Conservation (phyloP, 192 early-diverging fungal species). For the Mortierella hygrophila region DNA sequence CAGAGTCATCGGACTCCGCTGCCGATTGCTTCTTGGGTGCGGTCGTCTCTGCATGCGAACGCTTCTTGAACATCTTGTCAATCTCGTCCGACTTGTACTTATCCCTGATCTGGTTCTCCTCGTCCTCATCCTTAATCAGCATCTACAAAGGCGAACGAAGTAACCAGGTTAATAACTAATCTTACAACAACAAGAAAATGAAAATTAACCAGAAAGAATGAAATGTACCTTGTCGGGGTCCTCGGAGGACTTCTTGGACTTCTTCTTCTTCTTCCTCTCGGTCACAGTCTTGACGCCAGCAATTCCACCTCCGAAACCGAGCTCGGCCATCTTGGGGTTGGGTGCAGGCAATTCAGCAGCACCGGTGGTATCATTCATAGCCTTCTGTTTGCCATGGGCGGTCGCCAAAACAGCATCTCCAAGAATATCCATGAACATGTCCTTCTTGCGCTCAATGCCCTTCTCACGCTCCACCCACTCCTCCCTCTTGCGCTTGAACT, state of each 20-base stretch:
- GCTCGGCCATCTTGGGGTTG: conserved; percentile 66
- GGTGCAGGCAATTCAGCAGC: conserved; percentile 43
- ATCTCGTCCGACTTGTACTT: conserved; percentile 65
- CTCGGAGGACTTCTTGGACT: conserved; percentile 61
- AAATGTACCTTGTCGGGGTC: conserved; percentile 50
- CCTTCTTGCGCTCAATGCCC: conserved; percentile 78
- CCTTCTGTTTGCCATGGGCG: conserved; percentile 46
- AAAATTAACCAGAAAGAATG: neutral
- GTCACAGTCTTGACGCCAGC: conserved; percentile 53
- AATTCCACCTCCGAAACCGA: conserved; percentile 66
- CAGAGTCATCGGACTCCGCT: conserved; percentile 31
- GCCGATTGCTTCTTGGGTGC: conserved; percentile 7
- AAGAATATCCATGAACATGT: conserved; percentile 86
- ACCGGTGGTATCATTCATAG: conserved; percentile 15
- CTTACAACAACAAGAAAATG: neutral
- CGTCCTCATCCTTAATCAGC: conserved; percentile 46
- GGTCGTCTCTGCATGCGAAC: conserved; percentile 22
- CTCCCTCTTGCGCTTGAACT: conserved; percentile 78
- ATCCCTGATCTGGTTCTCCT: conserved; percentile 50
- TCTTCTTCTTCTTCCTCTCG: conserved; percentile 64
- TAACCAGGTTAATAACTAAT: neutral
- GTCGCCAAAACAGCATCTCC: conserved; percentile 59
- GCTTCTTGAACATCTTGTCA: conserved; percentile 65
- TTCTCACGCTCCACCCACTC: conserved; percentile 84
- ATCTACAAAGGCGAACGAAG: conserved; percentile 13